phyloP scores from a whole-genome alignment of 1,284 basidiomycete species.

The Xerocomus amazonicus region DNA sequence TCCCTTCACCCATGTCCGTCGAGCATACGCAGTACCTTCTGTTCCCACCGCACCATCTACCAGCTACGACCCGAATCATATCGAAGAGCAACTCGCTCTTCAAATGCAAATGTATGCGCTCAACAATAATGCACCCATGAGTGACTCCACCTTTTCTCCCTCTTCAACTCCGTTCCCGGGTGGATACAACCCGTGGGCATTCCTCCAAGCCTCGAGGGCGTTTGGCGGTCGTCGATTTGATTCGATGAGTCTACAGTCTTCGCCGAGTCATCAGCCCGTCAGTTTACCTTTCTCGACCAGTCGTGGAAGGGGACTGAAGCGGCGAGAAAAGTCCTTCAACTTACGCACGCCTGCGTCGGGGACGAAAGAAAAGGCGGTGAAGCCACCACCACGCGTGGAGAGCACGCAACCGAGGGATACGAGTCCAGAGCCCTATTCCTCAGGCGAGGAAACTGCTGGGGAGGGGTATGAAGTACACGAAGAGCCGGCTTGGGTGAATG shows the following conservation, averaged over 20 bases:
- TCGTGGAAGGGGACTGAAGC: conserved; percentile 36
- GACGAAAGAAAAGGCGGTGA: conserved; percentile 34
- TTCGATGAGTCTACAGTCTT: conserved; percentile 62
- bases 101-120: conserved; percentile 76
- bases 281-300: conserved; percentile 45
- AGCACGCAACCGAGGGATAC: conserved; percentile 78
- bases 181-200: conserved; percentile 65
- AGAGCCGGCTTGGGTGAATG: conserved; percentile 38
- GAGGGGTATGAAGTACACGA: conserved; percentile 44
- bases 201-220: conserved; percentile 51
- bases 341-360: conserved; percentile 31
- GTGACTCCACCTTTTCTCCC: conserved; percentile 70
- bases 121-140: conserved; percentile 59
- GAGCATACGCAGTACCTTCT: conserved; percentile 39
- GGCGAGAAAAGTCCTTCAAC: conserved; percentile 36
- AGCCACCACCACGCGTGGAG: conserved; percentile 69
- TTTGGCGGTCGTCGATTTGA: conserved; percentile 36
- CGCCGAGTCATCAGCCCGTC: conserved; percentile 72
- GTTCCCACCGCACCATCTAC: conserved; percentile 43
- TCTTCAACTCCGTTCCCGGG: conserved; percentile 65
- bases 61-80: conserved; percentile 49
- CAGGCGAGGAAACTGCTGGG: conserved; percentile 55
- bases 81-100: conserved; percentile 63
- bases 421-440: conserved; percentile 63
- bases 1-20: conserved; percentile 67